Evolutionary conservation across 805 yeast species (phyloP).

Genomic region (Candida rishiriensis): DNA sequence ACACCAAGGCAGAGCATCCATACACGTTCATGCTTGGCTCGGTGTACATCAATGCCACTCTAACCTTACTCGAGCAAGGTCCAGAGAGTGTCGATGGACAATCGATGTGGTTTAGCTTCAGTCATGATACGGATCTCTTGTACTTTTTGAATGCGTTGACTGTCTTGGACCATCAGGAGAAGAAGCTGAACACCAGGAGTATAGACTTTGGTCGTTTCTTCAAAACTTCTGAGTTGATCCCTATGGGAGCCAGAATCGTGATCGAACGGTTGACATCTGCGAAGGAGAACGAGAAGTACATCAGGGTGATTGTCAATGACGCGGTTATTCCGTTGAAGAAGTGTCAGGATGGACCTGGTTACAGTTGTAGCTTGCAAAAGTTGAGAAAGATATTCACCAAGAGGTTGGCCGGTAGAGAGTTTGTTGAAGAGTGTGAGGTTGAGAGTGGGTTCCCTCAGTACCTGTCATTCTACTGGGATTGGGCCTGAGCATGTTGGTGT

Average conservation of each 20-base stretch:
- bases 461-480: conserved; percentile 26
- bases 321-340: conserved; percentile 47
- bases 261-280: conserved; percentile 39
- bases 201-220: conserved; percentile 43
- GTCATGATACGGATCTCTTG: conserved; percentile 70
- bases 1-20: conserved; percentile 54
- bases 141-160: conserved; percentile 64
- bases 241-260: conserved; percentile 54
- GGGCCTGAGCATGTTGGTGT: conserved; percentile 5
- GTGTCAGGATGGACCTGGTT: conserved; percentile 54
- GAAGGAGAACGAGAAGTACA: conserved; percentile 28
- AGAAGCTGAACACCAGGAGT: conserved; percentile 34
- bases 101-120: conserved; percentile 60
- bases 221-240: conserved; percentile 41
- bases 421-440: conserved; percentile 16
- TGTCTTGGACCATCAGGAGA: conserved; percentile 37
- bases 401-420: conserved; percentile 7
- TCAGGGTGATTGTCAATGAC: conserved; percentile 48
- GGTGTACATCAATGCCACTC: conserved; percentile 48
- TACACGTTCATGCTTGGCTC: conserved; percentile 57
- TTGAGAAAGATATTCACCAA: conserved; percentile 9
- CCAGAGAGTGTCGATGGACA: conserved; percentile 12
- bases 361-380: conserved; percentile 33
- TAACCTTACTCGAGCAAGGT: conserved; percentile 22
- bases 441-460: conserved; percentile 11